Percentiles rank a stretch among this genome's conserved stretches.
phyloP scores from a whole-genome alignment of 495 filamentous ascomycete species.

The Gamarada debralockiae region DNA sequence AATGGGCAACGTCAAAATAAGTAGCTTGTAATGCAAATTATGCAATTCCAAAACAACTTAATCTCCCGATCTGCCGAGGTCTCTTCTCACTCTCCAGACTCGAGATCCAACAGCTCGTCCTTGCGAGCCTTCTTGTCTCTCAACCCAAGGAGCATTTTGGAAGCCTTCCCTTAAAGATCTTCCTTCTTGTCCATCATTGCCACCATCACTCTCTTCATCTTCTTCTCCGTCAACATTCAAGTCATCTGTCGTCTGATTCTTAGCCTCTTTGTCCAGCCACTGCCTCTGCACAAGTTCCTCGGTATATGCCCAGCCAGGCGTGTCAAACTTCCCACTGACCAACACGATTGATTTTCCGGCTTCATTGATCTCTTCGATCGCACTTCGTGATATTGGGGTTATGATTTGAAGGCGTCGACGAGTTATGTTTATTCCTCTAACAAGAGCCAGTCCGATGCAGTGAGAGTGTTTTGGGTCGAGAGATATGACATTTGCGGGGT shows the following conservation, averaged over 20 bases:
- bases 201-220: neutral
- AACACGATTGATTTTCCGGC: slow-evolving; percentile 41
- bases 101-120: slow-evolving; percentile 43
- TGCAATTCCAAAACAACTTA: too few relatives aligned
- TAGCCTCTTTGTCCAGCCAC: slow-evolving; percentile 11
- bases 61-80: slow-evolving; percentile 34
- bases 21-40: too few relatives aligned
- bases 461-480: slow-evolving; percentile 24
- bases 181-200: neutral
- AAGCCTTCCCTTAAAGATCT: neutral
- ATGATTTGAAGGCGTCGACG: slow-evolving; percentile 46
- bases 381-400: slow-evolving; percentile 37
- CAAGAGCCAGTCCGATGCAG: slow-evolving; percentile 46
- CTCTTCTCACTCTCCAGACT: slow-evolving; percentile 53
- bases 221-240: slow-evolving; percentile 16
- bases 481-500: slow-evolving; percentile 18
- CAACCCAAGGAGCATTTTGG: slow-evolving; percentile 43
- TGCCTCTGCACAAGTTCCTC: slow-evolving; percentile 38
- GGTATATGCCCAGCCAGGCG: slow-evolving; percentile 55
- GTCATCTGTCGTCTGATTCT: slow-evolving; percentile 18
- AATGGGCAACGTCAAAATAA: too few relatives aligned
- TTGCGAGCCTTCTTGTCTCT: slow-evolving; percentile 43
- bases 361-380: slow-evolving; percentile 26
- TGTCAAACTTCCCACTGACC: slow-evolving; percentile 54
- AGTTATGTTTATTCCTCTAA: slow-evolving; percentile 49